Base-by-base conservation (phyloP, 1,284 basidiomycete species). In the Coniophora puteana region DNA sequence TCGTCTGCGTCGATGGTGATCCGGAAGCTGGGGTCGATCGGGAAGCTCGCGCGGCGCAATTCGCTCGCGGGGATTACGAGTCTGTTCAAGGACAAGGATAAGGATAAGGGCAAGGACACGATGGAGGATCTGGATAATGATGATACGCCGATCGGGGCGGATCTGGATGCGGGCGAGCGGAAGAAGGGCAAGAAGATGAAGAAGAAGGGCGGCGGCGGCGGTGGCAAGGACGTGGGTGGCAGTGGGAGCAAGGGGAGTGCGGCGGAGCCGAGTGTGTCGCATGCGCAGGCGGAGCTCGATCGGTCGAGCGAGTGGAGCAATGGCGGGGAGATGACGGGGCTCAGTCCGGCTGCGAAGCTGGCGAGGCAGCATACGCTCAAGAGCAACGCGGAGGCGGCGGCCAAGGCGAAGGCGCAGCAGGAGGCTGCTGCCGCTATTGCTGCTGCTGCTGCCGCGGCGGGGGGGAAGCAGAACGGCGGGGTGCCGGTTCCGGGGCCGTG, bases 1-100 rank as follows among this genome's bases (percentile, higher is more conserved):
- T 92, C 88, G 47, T 93, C 89, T 41, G 95, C 94, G 7, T 93
- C 89, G 44, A 89, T 98, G 62, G 96, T 99, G 83, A 95, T 99
- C 55, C 83, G 95, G 53, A 98, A 96, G 68, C 83, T 99, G 38
- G 94, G 95, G 22, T 86, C 85, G 40, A 84, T 97, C 62, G 92
- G 93, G 34, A 92, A 89, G 65, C 74, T 96, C n/a, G 91, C 92
- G 5, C 72, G 92, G 41, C 76, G 92, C 31, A 94, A 94, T 61
- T 91, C 89, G 38, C 70, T 96, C 38, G 89, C 89, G 45, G 90
- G 92, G 30, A 92, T 96, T 57, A 93, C 92, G n/a, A 89, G 87
- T 37, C 72, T 96, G 43, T 94, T 94, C 76, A 95, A 94, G 66
- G 89, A 93, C 62, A 93, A 94, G 68, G 75, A 80, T 36, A 83